Conservation (phyloP, 2,329 filamentous ascomycete genomes). For the Cadophora gregata region DNA sequence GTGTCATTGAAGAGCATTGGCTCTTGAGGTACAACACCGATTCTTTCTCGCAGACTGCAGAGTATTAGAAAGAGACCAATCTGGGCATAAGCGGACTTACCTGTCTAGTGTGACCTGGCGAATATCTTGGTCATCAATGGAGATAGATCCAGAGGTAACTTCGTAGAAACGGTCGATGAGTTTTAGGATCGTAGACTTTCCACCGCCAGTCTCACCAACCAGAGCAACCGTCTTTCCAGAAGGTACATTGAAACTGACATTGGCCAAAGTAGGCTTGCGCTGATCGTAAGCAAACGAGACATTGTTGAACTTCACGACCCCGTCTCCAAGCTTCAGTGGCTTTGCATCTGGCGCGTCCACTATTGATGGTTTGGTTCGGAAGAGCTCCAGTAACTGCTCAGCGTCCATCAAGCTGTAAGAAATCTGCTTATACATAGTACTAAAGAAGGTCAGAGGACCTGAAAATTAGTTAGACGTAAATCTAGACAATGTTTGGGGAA, state of each 20-base stretch:
- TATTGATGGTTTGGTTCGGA: slow-evolving; percentile 63
- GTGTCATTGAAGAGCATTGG: slow-evolving; percentile 61
- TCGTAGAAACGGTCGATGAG: slow-evolving; percentile 54
- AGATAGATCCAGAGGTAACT: slow-evolving; percentile 47
- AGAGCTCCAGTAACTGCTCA: slow-evolving; percentile 62
- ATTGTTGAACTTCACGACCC: slow-evolving; percentile 43
- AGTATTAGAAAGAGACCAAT: slow-evolving; percentile 41
- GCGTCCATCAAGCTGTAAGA: slow-evolving; percentile 66
- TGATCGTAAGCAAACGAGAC: slow-evolving; percentile 48
- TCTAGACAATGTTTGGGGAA: slow-evolving; percentile 17
- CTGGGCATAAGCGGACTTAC: slow-evolving; percentile 51
- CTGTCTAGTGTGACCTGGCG: slow-evolving; percentile 53
- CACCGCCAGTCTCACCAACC: slow-evolving; percentile 53
- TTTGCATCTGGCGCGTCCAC: slow-evolving; percentile 53
- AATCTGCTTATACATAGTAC: slow-evolving; percentile 54
- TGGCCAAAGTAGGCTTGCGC: slow-evolving; percentile 43
- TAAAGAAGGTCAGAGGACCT: slow-evolving; percentile 46
- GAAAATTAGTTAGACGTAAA: slow-evolving; percentile 33
- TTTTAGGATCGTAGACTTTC: slow-evolving; percentile 52
- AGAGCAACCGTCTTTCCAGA: slow-evolving; percentile 51
- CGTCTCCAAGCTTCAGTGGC: slow-evolving; percentile 51
- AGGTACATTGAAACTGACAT: slow-evolving; percentile 45
- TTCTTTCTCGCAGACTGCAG: slow-evolving; percentile 47
- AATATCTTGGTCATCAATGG: slow-evolving; percentile 47
- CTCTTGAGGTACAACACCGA: slow-evolving; percentile 64